Conservation (phyloP, 192 early-diverging fungal genomes). For the Phycomyces nitens region DNA sequence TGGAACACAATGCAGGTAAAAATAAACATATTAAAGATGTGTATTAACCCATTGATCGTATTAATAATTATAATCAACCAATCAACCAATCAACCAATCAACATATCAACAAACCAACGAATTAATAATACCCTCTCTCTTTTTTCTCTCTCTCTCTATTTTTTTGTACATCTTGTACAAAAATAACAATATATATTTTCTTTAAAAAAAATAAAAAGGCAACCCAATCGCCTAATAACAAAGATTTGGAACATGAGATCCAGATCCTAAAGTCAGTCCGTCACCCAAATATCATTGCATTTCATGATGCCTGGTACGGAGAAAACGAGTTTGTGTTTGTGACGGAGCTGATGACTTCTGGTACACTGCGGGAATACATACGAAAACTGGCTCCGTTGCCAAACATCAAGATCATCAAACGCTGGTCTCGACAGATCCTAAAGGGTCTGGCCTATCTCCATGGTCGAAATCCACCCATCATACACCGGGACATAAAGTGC, state of each 20-base stretch:
- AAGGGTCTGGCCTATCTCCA: conserved; percentile 79
- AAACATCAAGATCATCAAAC: conserved; percentile 72
- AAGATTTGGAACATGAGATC: conserved; percentile 49
- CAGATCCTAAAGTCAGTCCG: conserved; percentile 72
- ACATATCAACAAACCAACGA: too few relatives aligned
- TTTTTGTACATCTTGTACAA: too few relatives aligned
- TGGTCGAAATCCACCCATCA: conserved; percentile 73
- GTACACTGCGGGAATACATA: conserved; percentile 76
- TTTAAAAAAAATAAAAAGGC: conserved; percentile 15
- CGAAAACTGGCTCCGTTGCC: conserved; percentile 66
- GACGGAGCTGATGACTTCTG: conserved; percentile 89
- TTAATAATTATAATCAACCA: too few relatives aligned
- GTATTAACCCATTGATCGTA: too few relatives aligned
- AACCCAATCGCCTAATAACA: conserved; percentile 25
- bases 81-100: too few relatives aligned
- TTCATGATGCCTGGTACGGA: conserved; percentile 65
- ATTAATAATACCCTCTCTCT: conserved; percentile 21
- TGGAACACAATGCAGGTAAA: conserved; percentile 78
- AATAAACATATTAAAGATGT: too few relatives aligned
- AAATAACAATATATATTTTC: conserved; percentile 36
- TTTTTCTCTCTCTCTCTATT: conserved; percentile 33
- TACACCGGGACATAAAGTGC: conserved; percentile 73
- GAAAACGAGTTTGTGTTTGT: conserved; percentile 71
- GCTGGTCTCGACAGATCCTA: conserved; percentile 80
- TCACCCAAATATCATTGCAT: conserved; percentile 81